Percentiles rank a stretch among this genome's conserved stretches.
These are phyloP conservation scores for Fraxinus latifolia DNA, from an alignment of 305 asterid genomes.

Conservation along the genomic window DNA sequence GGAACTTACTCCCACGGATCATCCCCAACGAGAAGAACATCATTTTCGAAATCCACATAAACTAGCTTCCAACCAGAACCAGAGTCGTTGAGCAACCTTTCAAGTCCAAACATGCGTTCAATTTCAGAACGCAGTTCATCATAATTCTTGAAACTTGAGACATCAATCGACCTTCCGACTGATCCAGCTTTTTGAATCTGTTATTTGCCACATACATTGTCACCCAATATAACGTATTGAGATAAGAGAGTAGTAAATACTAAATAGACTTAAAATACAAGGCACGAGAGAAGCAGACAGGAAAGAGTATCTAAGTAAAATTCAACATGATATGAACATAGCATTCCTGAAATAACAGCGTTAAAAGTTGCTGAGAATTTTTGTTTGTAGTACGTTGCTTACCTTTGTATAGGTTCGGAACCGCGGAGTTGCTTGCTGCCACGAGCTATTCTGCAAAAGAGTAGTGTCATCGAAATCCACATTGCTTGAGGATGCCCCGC, in stretches of 20 bases:
- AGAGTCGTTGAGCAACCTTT: conserved; percentile 68
- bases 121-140: conserved; percentile 73
- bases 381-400: not conserved
- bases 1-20: conserved; percentile 96
- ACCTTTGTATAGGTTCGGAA: conserved; percentile 91
- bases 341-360: not conserved
- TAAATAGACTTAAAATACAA: not conserved
- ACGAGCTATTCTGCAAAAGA: conserved; percentile 59
- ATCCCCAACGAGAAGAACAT: conserved; percentile 84
- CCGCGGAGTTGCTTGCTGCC: conserved; percentile 77
- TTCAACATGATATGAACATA: not conserved
- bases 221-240: not conserved
- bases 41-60: conserved; percentile 78
- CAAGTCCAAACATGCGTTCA: conserved; percentile 84
- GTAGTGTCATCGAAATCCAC: conserved; percentile 71
- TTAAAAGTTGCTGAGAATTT: not conserved
- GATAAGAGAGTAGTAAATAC: not conserved
- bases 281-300: not conserved
- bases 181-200: conserved; percentile 94
- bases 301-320: not conserved
- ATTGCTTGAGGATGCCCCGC: conserved; percentile 85
- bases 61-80: conserved; percentile 89
- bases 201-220: not conserved
- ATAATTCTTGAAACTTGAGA: conserved; percentile 66
- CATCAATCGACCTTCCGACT: conserved; percentile 91